Base-by-base conservation (phyloP, 116 monocot species). In the Posidonia oceanica region DNA sequence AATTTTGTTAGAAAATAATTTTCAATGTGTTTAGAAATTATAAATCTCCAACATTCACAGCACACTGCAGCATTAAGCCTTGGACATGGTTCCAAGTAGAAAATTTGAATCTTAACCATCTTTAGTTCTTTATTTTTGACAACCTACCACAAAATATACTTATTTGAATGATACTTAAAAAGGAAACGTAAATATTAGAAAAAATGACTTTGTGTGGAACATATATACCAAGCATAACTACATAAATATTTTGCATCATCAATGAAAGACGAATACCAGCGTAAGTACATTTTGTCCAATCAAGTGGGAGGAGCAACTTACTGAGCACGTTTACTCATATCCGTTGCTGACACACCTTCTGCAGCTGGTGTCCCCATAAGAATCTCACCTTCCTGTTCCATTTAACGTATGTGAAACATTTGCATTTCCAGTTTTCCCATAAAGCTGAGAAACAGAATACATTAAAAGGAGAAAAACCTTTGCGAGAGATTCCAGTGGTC, bases 281-380 rank as follows among this genome's bases (percentile, higher is more conserved):
- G 12, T 48, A 10, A 29, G 21, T 36, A 58, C 7, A 58, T 58
- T 8, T 17, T 10, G 7, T 61, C 3, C 4, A 61, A 61, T 61
- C 18, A 70, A 18, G 8, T 71, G 14, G 7, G 20, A 29, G 8
- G 8, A n/a, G 39, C 37, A 42, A 73, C 78, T 81, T 84, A 93
- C 98, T 75, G 74, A 41, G 79, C 79, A 72, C 98, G 90, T 76
- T 93, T 98, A 69, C 85, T 80, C 93, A 98, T 90, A 69, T 98
- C 90, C 67, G 67, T 53, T 61, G 82, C 86, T 41, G 98, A 93
- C 18, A 98, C 98, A 72, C 98, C 98, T 83, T 90, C 85, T 57
- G 93, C 85, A 74, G 93, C 90, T 64, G 81, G 84, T 54, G 84
- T 87, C 6, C 80, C 87, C 48, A 14, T 58, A 57, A 55, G 23